Conservation (phyloP, 2,329 filamentous ascomycete species). For the Fusarium dlaminii region DNA sequence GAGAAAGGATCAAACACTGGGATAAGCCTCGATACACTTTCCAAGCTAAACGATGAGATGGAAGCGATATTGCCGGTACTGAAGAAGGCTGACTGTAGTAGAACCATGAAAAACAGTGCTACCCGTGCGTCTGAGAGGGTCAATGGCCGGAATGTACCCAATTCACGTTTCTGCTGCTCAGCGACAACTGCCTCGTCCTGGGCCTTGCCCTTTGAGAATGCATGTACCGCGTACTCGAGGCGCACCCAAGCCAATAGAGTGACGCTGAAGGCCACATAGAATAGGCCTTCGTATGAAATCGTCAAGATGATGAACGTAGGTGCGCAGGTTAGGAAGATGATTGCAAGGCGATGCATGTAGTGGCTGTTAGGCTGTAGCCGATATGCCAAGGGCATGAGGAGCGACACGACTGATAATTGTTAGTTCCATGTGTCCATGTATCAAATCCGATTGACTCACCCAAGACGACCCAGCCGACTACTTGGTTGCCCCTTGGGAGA, state of each 20-base stretch:
- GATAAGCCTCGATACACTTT: conserved; percentile 86
- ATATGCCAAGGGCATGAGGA: conserved; percentile 84
- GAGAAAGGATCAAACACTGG: conserved; percentile 94
- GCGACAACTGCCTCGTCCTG: conserved; percentile 31
- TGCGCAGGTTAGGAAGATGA: conserved; percentile 92
- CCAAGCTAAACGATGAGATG: conserved; percentile 90
- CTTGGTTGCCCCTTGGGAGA: conserved; percentile 85
- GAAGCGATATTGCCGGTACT: conserved; percentile 96
- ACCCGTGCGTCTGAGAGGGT: conserved; percentile 86
- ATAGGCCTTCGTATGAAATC: conserved; percentile 96
- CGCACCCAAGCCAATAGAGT: conserved; percentile 88
- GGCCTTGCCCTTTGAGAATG: conserved; percentile 34
- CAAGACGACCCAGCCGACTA: conserved; percentile 84
- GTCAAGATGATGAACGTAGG: conserved; percentile 95
- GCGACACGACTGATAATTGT: conserved; percentile 67
- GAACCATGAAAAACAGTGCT: conserved; percentile 92
- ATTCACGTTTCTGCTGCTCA: conserved; percentile 17
- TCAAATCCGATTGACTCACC: conserved; percentile 56
- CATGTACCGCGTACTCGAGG: conserved; percentile 79
- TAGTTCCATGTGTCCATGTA: conserved; percentile 2
- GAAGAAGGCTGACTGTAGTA: conserved; percentile 96
- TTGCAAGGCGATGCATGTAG: conserved; percentile 87
- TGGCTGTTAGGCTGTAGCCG: conserved; percentile 81
- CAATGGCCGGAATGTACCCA: conserved; percentile 67
- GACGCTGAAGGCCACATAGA: conserved; percentile 89